Conservation (phyloP, 2,329 filamentous ascomycete species). For the Talaromyces albobiverticillius region DNA sequence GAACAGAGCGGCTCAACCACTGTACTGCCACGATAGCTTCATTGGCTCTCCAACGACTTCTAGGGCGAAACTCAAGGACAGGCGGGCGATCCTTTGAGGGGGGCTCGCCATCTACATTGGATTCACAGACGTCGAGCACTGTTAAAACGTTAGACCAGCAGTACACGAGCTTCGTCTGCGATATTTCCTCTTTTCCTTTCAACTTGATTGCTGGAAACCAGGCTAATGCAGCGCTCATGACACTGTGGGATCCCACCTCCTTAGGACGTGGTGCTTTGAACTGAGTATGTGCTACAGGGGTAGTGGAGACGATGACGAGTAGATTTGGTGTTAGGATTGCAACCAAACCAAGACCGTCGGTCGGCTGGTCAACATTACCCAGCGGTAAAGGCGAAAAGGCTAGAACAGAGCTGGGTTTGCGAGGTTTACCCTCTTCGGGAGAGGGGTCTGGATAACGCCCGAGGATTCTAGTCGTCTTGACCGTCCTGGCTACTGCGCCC, state of each 20-base stretch:
- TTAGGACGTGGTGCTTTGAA: constrained; percentile 90
- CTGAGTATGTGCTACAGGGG: constrained; percentile 91
- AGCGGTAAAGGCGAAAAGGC: constrained; percentile 87
- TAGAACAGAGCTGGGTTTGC: constrained; percentile 92
- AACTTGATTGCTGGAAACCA: constrained; percentile 97
- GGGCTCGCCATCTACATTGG: constrained; percentile 54
- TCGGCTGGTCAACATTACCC: constrained; percentile 87
- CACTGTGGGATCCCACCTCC: constrained; percentile 82
- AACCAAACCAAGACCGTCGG: constrained; percentile 83
- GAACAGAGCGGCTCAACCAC: constrained; percentile 90
- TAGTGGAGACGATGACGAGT: constrained; percentile 94
- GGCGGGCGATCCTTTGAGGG: constrained; percentile 75
- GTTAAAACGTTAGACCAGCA: constrained; percentile 99
- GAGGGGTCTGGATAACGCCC: constrained; percentile 79
- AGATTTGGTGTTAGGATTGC: constrained; percentile 95
- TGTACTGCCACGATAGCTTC: constrained; percentile 95
- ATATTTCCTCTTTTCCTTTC: constrained; percentile 69
- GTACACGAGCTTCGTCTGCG: constrained; percentile 83
- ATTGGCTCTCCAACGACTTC: constrained; percentile 87
- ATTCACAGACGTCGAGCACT: constrained; percentile 80
- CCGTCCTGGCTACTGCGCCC: constrained; percentile 76
- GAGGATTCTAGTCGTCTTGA: constrained; percentile 86
- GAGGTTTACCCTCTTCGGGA: constrained; percentile 59
- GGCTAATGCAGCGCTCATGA: constrained; percentile 88
- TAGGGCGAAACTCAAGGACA: constrained; percentile 72